phyloP scores from a whole-genome alignment of 352 stramenopile genomes.

The Hyaloperonospora brassicae region DNA sequence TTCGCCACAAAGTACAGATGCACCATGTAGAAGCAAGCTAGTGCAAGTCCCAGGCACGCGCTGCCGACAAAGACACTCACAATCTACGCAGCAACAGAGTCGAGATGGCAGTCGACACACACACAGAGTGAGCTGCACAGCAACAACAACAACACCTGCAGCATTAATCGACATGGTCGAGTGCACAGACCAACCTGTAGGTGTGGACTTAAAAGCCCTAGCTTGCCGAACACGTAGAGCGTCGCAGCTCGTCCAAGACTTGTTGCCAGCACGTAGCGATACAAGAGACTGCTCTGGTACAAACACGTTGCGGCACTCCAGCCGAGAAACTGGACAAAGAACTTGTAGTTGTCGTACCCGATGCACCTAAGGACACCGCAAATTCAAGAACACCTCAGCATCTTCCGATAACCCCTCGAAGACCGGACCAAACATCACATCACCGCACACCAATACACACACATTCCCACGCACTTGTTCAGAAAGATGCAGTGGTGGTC shows the following conservation, averaged over 20 bases:
- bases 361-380: constrained; percentile 46
- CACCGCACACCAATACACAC: neutral
- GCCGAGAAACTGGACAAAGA: constrained; percentile 77
- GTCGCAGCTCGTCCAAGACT: constrained; percentile 42
- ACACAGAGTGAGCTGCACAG: too few relatives aligned
- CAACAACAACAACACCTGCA: neutral
- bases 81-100: constrained; percentile 23
- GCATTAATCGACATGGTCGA: neutral
- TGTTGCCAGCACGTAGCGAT: constrained; percentile 49
- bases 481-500: constrained; percentile 86
- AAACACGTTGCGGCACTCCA: constrained; percentile 67
- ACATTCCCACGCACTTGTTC: constrained; percentile 59
- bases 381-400: neutral
- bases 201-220: constrained; percentile 43
- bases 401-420: neutral
- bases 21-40: constrained; percentile 70
- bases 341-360: constrained; percentile 87
- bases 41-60: constrained; percentile 50
- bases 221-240: constrained; percentile 52
- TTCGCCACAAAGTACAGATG: constrained; percentile 59
- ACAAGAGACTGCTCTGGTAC: constrained; percentile 58
- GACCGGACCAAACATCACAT: neutral
- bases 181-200: constrained; percentile 39
- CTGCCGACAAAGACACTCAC: constrained; percentile 64
- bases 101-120: too few relatives aligned